Conservation (phyloP, 2,329 filamentous ascomycete species). For the Fusarium nelsonii region DNA sequence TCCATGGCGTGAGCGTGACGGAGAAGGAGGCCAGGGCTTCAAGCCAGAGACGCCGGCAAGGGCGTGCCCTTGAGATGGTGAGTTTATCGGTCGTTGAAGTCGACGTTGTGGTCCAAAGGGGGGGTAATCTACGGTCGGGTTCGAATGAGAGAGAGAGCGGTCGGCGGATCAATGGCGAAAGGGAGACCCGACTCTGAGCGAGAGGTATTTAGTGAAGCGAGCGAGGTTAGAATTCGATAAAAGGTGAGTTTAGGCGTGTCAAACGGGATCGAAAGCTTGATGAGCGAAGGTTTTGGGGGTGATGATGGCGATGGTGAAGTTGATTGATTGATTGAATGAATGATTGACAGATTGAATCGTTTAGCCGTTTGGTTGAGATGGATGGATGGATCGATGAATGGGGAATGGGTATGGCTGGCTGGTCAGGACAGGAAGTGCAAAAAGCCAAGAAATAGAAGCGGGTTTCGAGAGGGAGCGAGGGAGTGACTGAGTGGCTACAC, state of each 20-base stretch:
- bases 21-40: slow-evolving; percentile 37
- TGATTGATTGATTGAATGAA: slow-evolving; percentile 19
- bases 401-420: slow-evolving; percentile 26
- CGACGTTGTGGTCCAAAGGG: slow-evolving; percentile 34
- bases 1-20: slow-evolving; percentile 56
- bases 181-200: slow-evolving; percentile 22
- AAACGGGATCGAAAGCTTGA: slow-evolving; percentile 1
- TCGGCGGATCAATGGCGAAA: slow-evolving; percentile 26
- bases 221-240: slow-evolving; percentile 12
- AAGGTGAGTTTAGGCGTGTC: background rate
- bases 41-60: slow-evolving; percentile 45
- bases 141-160: slow-evolving; percentile 18
- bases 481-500: slow-evolving; percentile 40
- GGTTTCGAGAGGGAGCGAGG: slow-evolving; percentile 39
- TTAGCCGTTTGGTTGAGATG: slow-evolving; percentile 31
- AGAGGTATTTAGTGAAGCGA: slow-evolving; percentile 20
- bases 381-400: slow-evolving; percentile 33
- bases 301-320: slow-evolving; percentile 15
- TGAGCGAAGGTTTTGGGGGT: slow-evolving; percentile 17
- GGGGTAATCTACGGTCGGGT: slow-evolving; percentile 23
- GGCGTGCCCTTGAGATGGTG: slow-evolving; percentile 43
- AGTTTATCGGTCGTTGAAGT: slow-evolving; percentile 33
- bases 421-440: slow-evolving; percentile 40
- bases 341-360: slow-evolving; percentile 13
- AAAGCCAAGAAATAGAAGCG: slow-evolving; percentile 42